Percentiles rank a stretch among this genome's conserved stretches.
Conservation (phyloP, 1,284 basidiomycete species). For the Ganoderma lucidum region DNA sequence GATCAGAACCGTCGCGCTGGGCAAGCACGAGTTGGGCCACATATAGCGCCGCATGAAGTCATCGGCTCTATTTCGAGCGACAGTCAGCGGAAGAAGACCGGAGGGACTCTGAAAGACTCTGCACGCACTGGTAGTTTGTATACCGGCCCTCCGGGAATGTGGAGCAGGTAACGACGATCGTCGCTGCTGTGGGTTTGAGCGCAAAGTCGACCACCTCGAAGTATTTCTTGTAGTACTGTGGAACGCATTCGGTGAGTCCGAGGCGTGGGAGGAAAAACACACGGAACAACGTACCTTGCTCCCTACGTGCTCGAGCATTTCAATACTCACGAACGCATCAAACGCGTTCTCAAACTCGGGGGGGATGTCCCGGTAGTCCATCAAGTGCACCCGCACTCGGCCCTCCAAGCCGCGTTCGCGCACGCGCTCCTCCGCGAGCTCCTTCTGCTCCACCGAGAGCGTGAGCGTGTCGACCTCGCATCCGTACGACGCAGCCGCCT, state of each 20-base stretch:
- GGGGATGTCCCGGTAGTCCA: conserved; percentile 89
- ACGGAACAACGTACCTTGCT: conserved; percentile 51
- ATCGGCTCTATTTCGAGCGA: conserved; percentile 59
- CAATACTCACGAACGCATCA: conserved; percentile 89
- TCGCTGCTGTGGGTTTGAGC: conserved; percentile 74
- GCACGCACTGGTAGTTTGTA: conserved; percentile 62
- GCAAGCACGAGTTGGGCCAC: conserved; percentile 92
- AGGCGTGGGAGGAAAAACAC: conserved; percentile 4
- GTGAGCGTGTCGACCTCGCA: conserved; percentile 91
- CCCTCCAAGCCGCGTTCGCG: conserved; percentile 73
- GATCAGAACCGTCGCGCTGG: conserved; percentile 80
- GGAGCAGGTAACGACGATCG: conserved; percentile 80
- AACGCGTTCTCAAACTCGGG: conserved; percentile 80
- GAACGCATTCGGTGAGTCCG: not conserved
- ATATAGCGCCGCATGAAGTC: conserved; percentile 93
- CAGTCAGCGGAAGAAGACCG: not conserved
- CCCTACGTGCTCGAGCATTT: conserved; percentile 91
- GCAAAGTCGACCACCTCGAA: conserved; percentile 86
- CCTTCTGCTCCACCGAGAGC: conserved; percentile 87
- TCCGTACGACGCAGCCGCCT: conserved; percentile 74
- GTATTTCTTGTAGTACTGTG: conserved; percentile 70
- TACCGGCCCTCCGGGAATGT: conserved; percentile 87
- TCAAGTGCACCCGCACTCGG: conserved; percentile 82
- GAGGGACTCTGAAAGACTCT: not conserved
- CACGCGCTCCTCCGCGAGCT: conserved; percentile 85